phyloP scores from a whole-genome alignment of 305 asterid genomes.

The Fraxinus floribunda region DNA sequence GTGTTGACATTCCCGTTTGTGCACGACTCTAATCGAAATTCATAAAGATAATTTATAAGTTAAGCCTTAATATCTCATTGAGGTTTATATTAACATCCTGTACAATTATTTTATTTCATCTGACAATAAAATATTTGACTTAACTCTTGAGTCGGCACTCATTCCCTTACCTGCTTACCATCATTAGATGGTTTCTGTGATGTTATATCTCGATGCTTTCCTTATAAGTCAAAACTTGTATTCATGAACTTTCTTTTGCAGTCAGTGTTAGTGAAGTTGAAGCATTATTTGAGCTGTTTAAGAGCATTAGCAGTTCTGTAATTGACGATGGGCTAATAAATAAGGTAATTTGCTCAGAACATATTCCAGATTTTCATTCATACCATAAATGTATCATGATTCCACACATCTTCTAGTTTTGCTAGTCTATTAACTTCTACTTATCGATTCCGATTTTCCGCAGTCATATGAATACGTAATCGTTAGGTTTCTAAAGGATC shows the following conservation, averaged over 20 bases:
- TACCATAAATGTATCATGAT: background rate
- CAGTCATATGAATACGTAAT: background rate
- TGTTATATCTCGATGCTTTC: background rate
- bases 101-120: background rate
- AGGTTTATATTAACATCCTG: background rate
- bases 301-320: conserved; percentile 64
- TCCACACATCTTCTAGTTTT: background rate
- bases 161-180: background rate
- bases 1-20: background rate
- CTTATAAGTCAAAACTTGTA: conserved; percentile 4
- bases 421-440: background rate
- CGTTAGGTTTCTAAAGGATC: background rate
- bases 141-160: background rate
- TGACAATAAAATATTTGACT: background rate
- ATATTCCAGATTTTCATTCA: conserved; percentile 6
- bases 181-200: background rate
- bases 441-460: background rate
- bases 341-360: conserved; percentile 38
- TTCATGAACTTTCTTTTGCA: conserved; percentile 31
- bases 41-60: background rate
- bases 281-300: conserved; percentile 62
- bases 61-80: background rate
- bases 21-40: background rate
- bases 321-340: conserved; percentile 63
- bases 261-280: conserved; percentile 74